Evolutionary conservation across 2,329 filamentous ascomycete species (phyloP), one percentile per base, ranked within the genome.

Genomic region (Pleoardoris graminearum): DNA sequence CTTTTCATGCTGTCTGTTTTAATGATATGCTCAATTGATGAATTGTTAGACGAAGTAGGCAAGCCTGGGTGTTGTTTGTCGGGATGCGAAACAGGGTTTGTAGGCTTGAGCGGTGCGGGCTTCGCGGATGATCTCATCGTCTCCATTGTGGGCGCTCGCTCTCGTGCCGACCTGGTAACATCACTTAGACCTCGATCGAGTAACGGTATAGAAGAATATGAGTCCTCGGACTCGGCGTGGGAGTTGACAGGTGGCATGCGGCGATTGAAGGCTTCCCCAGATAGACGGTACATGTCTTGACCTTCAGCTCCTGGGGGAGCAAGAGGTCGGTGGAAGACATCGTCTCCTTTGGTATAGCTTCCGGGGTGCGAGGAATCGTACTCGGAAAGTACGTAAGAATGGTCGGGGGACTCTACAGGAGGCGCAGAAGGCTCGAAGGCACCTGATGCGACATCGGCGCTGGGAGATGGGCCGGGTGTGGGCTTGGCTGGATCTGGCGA

Each of bases 141-240:
- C 14, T 80, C 76, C 43, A 80, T 71, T 8, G 55, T 70, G 12
- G 51, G 55, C 16, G 58, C 56, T 12, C 54, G 56, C n/a, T 53
- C 55, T 46, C 59, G 57, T 5, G 48, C 54, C 10, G 62, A 52
- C 19, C 45, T 50, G 25, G 55, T 55, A 17, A 70, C 57, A 8
- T 68, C 68, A 49, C 68, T 72, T 16, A 72, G 67, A 3, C 82
- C 88, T 44, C 88, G 83, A 55, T 93, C 87, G 11, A 95, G 80
- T 7, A 94, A 79, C 3, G 91, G 90, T 29, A 87, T 85, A 0
- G 89, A 92, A 33, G 84, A 87, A 67, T 91, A 91, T 0, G 89
- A 93, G 44, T 87, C 85, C 23, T 84, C 81, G 0, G 90, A 91
- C 50, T 82, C 83, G 12, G 84, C 81, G 22, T 77, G 71, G 2